These are phyloP conservation scores for Cladophialophora bantiana DNA, from an alignment of 2,329 filamentous ascomycete genomes.

Conservation along the genomic window DNA sequence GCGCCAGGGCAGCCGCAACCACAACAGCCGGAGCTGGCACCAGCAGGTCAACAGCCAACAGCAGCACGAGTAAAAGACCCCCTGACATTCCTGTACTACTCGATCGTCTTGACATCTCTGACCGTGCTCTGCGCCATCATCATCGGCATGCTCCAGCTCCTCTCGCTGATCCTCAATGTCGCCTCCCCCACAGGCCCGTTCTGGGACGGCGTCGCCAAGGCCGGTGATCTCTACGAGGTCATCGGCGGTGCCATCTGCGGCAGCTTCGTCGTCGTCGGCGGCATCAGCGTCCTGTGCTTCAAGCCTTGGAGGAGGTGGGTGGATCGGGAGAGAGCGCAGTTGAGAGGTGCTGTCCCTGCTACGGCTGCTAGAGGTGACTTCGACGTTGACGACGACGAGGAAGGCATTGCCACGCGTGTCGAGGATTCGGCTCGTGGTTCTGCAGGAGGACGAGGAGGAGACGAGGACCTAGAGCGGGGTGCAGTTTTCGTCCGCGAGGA, in stretches of 20 bases:
- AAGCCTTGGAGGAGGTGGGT: conserved; percentile 75
- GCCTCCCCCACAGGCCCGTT: conserved; percentile 69
- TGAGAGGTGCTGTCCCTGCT: conserved; percentile 6
- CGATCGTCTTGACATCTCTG: conserved; percentile 81
- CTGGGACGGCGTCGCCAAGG: conserved; percentile 83
- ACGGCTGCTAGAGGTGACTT: background rate
- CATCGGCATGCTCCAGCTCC: conserved; percentile 83
- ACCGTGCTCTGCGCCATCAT: conserved; percentile 84
- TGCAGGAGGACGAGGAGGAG: background rate
- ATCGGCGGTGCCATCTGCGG: conserved; percentile 87
- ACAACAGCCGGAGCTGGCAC: conserved; percentile 22
- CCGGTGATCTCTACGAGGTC: conserved; percentile 82
- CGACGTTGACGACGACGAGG: background rate
- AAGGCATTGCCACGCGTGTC: background rate
- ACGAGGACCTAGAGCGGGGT: background rate
- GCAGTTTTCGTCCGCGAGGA: conserved; percentile 18
- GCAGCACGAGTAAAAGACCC: conserved; percentile 73
- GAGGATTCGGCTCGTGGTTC: background rate
- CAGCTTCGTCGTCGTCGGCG: conserved; percentile 78
- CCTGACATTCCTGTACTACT: conserved; percentile 94
- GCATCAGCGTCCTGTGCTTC: conserved; percentile 76
- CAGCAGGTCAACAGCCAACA: background rate
- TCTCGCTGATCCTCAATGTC: conserved; percentile 79
- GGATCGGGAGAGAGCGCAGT: conserved; percentile 46
- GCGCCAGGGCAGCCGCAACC: conserved; percentile 24